Evolutionary conservation across 2,329 filamentous ascomycete genomes (phyloP).

Genomic region (Paraphaeosphaeria minitans): DNA sequence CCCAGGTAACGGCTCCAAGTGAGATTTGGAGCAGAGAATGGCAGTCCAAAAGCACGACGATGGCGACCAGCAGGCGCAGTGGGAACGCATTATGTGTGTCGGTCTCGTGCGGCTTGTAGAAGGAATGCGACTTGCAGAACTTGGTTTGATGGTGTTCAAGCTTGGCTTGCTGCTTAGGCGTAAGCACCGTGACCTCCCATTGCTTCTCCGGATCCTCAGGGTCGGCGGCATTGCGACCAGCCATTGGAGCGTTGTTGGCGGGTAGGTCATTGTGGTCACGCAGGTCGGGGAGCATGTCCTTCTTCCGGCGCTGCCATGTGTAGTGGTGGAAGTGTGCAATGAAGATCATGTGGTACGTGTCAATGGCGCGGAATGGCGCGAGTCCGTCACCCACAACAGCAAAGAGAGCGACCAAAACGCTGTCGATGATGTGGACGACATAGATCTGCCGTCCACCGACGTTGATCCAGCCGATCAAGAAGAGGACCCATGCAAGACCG

Average conservation of each 20-base stretch:
- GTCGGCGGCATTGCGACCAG: slow-evolving; percentile 46
- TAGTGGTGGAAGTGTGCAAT: slow-evolving; percentile 73
- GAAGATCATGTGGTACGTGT: slow-evolving; percentile 87
- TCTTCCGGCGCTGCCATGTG: slow-evolving; percentile 69
- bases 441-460: slow-evolving; percentile 73
- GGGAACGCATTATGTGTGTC: slow-evolving; percentile 81
- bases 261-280: slow-evolving; percentile 74
- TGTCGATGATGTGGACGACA: slow-evolving; percentile 60
- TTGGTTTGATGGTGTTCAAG: slow-evolving; percentile 80
- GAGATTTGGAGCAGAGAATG: slow-evolving; percentile 82
- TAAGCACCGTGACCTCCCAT: slow-evolving; percentile 66
- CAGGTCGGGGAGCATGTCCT: slow-evolving; percentile 65
- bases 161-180: slow-evolving; percentile 66
- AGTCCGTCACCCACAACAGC: slow-evolving; percentile 67
- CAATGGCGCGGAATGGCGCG: slow-evolving; percentile 73
- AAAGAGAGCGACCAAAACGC: slow-evolving; percentile 65
- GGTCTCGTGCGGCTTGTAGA: slow-evolving; percentile 89
- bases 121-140: slow-evolving; percentile 81
- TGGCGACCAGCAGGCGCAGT: slow-evolving; percentile 71
- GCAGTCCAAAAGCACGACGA: slow-evolving; percentile 78
- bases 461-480: slow-evolving; percentile 87
- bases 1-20: slow-evolving; percentile 78
- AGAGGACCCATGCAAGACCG: slow-evolving; percentile 87
- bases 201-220: slow-evolving; percentile 43
- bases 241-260: slow-evolving; percentile 49